These are phyloP conservation scores for Corylus avellana DNA, from an alignment of 306 rosid species.

Conservation along the genomic window DNA sequence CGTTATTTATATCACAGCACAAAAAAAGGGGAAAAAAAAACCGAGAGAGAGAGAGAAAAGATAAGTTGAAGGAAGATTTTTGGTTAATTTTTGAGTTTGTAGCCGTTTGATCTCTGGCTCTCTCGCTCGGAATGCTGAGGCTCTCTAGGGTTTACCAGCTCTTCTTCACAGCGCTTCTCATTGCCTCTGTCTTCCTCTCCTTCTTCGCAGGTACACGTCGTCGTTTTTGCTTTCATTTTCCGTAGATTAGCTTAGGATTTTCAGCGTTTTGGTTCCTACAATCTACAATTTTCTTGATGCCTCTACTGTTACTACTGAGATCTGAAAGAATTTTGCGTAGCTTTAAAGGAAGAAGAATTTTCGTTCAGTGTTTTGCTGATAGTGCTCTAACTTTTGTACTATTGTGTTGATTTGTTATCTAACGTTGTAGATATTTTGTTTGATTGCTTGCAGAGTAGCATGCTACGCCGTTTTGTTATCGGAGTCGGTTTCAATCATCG, in stretches of 20 bases:
- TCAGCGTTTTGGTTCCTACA: neutral
- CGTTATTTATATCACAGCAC: no score
- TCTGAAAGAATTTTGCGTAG: constrained; percentile 24
- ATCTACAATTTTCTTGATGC: constrained; percentile 15
- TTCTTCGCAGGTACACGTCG: constrained; percentile 30
- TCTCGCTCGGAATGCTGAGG: constrained; percentile 40
- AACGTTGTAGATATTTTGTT: neutral
- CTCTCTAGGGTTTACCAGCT: constrained; percentile 45
- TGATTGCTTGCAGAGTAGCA: constrained; percentile 49
- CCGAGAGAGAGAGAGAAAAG: neutral
- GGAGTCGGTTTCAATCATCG: constrained; percentile 8
- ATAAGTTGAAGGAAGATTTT: constrained; percentile 8
- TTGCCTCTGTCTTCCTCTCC: constrained; percentile 27
- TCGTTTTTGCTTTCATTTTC: neutral
- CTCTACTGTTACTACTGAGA: constrained; percentile 25
- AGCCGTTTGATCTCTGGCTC: constrained; percentile 28
- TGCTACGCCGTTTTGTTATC: constrained; percentile 14
- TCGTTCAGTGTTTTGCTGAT: no score
- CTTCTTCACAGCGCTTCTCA: constrained; percentile 25
- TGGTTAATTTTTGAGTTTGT: neutral
- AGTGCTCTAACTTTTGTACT: neutral
- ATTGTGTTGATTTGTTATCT: constrained; percentile 16
- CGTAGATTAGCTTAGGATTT: constrained; percentile 1
- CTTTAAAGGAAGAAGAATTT: no score
- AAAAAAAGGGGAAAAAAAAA: neutral